phyloP scores from a whole-genome alignment of 345 rosid species.

The Brassica nigra region DNA sequence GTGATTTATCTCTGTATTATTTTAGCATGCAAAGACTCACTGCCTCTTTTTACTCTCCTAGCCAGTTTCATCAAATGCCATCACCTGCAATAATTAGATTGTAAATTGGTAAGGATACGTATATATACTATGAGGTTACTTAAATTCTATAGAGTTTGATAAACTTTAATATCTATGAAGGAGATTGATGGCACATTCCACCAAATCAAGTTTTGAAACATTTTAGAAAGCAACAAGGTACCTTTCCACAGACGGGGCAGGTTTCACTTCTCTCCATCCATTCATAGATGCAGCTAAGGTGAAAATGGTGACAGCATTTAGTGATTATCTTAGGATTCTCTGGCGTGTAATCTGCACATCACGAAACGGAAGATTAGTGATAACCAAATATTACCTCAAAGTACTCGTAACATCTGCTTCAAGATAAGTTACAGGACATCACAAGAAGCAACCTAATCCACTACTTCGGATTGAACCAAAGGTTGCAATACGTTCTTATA shows the following conservation, averaged over 20 bases:
- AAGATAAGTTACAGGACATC: not conserved
- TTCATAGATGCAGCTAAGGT: conserved; percentile 98
- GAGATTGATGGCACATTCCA: conserved; percentile 17
- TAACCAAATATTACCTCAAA: not conserved
- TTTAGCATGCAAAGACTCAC: conserved; percentile 13
- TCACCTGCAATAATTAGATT: conserved; percentile 31
- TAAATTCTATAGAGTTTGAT: not conserved
- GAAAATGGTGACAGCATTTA: conserved; percentile 93
- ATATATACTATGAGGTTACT: no score
- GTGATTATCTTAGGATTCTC: conserved; percentile 96
- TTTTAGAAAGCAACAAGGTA: conserved; percentile 36
- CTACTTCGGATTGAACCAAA: not conserved
- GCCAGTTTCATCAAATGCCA: conserved; percentile 39
- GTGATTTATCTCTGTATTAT: conserved; percentile 38
- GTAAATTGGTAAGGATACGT: not conserved
- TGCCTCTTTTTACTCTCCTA: not conserved
- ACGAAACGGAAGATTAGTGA: not conserved
- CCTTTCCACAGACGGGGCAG: conserved; percentile 99
- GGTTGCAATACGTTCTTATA: not conserved
- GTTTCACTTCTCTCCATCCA: conserved; percentile 99
- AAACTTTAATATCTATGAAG: conserved; percentile 1
- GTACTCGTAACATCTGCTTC: not conserved
- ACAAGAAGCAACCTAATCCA: not conserved
- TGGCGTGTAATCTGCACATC: conserved; percentile 77
- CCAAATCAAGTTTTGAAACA: not conserved